phyloP scores from a whole-genome alignment of 306 rosid genomes.

The Styphnolobium japonicum region DNA sequence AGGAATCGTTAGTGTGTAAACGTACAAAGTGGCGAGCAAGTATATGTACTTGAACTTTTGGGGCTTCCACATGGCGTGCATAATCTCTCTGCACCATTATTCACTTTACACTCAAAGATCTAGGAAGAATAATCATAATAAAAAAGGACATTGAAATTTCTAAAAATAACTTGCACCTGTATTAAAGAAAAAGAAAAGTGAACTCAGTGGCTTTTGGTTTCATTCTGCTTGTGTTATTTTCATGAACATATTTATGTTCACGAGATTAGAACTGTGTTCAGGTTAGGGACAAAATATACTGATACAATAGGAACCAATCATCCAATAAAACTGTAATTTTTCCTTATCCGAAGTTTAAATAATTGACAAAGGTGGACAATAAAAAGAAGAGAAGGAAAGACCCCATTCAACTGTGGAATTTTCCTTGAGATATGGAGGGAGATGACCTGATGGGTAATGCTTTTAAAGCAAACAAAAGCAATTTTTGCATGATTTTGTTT shows the following conservation, averaged over 20 bases:
- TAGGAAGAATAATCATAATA: constrained; percentile 19
- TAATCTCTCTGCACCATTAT: constrained; percentile 68
- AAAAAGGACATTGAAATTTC: constrained; percentile 19
- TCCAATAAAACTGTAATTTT: not conserved
- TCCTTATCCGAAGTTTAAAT: no score
- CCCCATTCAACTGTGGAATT: no score
- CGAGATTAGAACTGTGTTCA: not conserved
- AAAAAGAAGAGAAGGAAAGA: no score
- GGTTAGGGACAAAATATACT: not conserved
- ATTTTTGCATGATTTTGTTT: constrained; percentile 40
- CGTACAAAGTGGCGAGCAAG: constrained; percentile 84
- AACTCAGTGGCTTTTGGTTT: not conserved
- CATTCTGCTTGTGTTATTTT: constrained; percentile 22
- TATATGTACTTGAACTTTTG: constrained; percentile 90
- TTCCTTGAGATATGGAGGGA: not conserved
- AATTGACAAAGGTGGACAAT: no score
- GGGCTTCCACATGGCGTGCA: constrained; percentile 99
- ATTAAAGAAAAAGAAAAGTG: not conserved
- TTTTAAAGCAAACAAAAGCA: constrained; percentile 36
- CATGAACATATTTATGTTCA: no score
- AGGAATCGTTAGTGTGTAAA: constrained; percentile 84
- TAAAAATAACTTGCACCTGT: no score
- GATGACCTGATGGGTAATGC: constrained; percentile 8
- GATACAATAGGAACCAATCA: no score
- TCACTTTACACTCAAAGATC: not conserved